A percentile compares a stretch with the other conserved stretches of the same genome.
Conservation (phyloP, 75 land plant species). For the Pinus albicaulis region DNA sequence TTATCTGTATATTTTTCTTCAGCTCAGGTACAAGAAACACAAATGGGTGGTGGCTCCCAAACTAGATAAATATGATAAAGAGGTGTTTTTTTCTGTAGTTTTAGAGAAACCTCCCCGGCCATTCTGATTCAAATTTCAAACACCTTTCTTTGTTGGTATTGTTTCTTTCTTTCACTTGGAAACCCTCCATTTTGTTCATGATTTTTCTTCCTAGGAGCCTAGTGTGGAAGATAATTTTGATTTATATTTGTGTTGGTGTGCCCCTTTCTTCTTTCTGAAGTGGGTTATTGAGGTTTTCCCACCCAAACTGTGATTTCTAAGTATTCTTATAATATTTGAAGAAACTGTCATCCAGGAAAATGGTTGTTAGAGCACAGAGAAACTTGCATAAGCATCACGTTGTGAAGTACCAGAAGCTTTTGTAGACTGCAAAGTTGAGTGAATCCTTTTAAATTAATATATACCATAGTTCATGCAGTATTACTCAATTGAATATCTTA, state of each 20-base stretch:
- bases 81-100: constrained; percentile 69
- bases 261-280: not conserved
- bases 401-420: not conserved
- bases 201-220: not conserved
- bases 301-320: not conserved
- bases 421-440: not conserved
- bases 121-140: constrained; percentile 20
- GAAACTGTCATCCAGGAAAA: not conserved
- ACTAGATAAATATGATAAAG: constrained; percentile 39
- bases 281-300: not conserved
- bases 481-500: not conserved
- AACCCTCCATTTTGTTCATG: not conserved
- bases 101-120: constrained; percentile 68
- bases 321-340: not conserved
- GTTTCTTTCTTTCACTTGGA: not conserved
- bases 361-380: not conserved
- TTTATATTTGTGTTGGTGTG: not conserved
- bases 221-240: not conserved
- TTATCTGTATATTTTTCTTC: constrained; percentile 43
- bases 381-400: not conserved
- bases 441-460: not conserved
- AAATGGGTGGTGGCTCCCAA: constrained; percentile 65
- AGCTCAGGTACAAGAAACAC: constrained; percentile 54
- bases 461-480: not conserved
- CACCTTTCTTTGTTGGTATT: not conserved